Evolutionary conservation across 768 basidiomycete species (phyloP), one percentile per base, ranked within the genome.

Genomic region (Cantharellus anzutake): DNA sequence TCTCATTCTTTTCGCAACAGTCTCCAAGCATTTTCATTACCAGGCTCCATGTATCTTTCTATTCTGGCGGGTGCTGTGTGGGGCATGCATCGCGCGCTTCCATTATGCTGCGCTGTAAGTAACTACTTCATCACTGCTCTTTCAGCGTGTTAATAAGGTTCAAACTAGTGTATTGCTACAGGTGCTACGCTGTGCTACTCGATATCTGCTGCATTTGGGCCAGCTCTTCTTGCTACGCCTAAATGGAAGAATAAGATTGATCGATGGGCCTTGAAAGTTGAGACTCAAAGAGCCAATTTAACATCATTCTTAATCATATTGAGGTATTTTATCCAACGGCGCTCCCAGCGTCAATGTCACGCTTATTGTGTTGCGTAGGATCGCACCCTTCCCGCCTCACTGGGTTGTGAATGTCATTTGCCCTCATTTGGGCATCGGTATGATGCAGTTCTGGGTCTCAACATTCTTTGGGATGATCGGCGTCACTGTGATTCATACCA

Each of bases 11-110:
- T 42, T 48, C n/a, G 20, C 59, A 34, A 5, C 67, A 94, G 92
- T 72, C 76, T 97, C 4, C 93, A 98, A 75, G 90, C 91, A 0
- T 98, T 97, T 72, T 93, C 92, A 4, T 77, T 97, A 11, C 93
- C 94, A 0, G 93, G 93, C 1, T 94, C 91, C 50, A 94, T 98
- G 92, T 98, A 98, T 68, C 80, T 98, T 55, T 91, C 91, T 58
- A 96, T 98, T 66, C 81, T 97, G 7, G 92, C 87, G 20, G 94
- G 94, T 41, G 94, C 94, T 0, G 86, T 96, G 2, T 98, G 91
- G 83, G 93, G 93, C 42, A 83, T 94, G 38, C 71, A 86, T 2
- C 72, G 81, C 5, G 93, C 93, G 0, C 76, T 97, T 3, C 84
- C 87, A 3, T 78, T 98, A n/a, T 86, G 86, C 5, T 97, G 93